Evolutionary conservation across 2,329 filamentous ascomycete genomes (phyloP).

Genomic region (Gaeumannomyces sp.): DNA sequence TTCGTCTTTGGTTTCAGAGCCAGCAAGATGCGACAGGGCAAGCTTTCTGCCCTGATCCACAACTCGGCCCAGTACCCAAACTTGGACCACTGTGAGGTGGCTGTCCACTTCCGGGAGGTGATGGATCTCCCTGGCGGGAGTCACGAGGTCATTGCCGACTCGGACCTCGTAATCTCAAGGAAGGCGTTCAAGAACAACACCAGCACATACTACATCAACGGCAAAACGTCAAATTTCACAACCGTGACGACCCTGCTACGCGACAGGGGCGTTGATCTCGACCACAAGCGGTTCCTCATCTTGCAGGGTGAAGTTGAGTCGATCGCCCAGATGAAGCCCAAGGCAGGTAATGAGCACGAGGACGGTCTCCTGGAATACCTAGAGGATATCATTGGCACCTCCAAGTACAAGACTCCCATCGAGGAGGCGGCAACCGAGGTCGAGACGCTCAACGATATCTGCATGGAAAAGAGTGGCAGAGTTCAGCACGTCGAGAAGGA

Average conservation of each 20-base stretch:
- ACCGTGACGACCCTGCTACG: conserved; percentile 81
- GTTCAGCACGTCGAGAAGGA: conserved; percentile 98
- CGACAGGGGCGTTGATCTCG: conserved; percentile 85
- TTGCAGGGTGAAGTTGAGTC: conserved; percentile 97
- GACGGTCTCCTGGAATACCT: conserved; percentile 94
- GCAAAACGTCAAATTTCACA: conserved; percentile 84
- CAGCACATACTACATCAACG: conserved; percentile 97
- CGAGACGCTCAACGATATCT: conserved; percentile 88
- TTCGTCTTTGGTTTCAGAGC: conserved; percentile 99
- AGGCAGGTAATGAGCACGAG: conserved; percentile 90
- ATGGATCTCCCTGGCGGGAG: conserved; percentile 76
- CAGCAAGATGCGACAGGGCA: conserved; percentile 98
- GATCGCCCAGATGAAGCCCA: conserved; percentile 98
- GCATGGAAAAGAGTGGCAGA: conserved; percentile 87
- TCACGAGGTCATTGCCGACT: conserved; percentile 73
- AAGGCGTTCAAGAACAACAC: conserved; percentile 96
- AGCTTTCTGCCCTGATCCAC: conserved; percentile 95
- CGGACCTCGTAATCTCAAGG: conserved; percentile 80
- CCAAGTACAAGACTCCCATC: conserved; percentile 95
- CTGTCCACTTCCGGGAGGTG: conserved; percentile 94
- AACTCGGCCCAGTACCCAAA: conserved; percentile 86
- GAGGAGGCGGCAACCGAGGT: conserved; percentile 89
- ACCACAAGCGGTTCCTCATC: conserved; percentile 97
- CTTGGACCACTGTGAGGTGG: conserved; percentile 86
- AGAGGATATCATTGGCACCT: conserved; percentile 97